These are phyloP conservation scores for Sporothrix phasma DNA, from an alignment of 2,329 filamentous ascomycete species.

Conservation along the genomic window DNA sequence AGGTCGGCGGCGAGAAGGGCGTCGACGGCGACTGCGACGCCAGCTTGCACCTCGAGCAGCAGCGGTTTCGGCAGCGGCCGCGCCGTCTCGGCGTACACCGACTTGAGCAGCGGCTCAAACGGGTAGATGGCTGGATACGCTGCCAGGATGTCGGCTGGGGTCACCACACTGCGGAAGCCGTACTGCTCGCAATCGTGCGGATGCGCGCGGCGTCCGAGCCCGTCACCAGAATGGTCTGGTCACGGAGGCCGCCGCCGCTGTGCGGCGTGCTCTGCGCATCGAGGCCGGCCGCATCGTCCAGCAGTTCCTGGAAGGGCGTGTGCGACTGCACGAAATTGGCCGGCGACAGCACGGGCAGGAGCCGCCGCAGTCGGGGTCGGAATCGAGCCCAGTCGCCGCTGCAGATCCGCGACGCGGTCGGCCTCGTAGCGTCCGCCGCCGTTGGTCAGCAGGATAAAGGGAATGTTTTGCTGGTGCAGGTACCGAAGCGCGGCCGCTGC, in stretches of 20 bases:
- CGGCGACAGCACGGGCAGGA: constrained; percentile 53
- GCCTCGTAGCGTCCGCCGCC: constrained; percentile 79
- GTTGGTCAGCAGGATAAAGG: constrained; percentile 92
- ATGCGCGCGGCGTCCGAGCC: constrained; percentile 60
- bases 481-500: constrained; percentile 63
- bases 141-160: constrained; percentile 70
- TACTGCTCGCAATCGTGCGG: constrained; percentile 66
- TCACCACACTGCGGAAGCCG: constrained; percentile 74
- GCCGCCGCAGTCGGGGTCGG: constrained; percentile 70
- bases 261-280: background rate
- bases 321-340: constrained; percentile 80
- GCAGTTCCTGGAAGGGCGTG: constrained; percentile 71
- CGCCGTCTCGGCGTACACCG: constrained; percentile 50
- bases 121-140: constrained; percentile 72
- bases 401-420: constrained; percentile 61
- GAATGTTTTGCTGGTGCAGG: constrained; percentile 65
- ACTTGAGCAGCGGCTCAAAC: constrained; percentile 58
- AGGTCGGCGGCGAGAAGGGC: constrained; percentile 3
- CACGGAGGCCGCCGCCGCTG: constrained; percentile 36
- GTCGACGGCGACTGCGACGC: background rate
- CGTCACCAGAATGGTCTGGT: constrained; percentile 64
- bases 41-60: constrained; percentile 33
- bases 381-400: constrained; percentile 64
- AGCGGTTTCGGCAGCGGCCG: constrained; percentile 43
- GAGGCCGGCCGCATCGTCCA: constrained; percentile 15